Evolutionary conservation across 495 filamentous ascomycete genomes (phyloP).

Genomic region (Aspergillus asperescens): DNA sequence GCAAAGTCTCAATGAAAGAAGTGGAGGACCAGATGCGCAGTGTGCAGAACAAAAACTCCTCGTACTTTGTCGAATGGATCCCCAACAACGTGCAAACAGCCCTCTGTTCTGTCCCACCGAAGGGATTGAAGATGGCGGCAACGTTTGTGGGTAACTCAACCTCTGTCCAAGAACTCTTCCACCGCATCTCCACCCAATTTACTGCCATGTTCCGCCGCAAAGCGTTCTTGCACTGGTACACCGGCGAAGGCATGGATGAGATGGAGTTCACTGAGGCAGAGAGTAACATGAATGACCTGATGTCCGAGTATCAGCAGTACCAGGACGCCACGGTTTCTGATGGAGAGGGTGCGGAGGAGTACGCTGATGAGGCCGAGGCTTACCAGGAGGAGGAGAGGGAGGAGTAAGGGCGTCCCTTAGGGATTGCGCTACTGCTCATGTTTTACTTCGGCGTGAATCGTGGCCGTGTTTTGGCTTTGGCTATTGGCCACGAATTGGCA

Average conservation of each 20-base stretch:
- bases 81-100: slow-evolving; percentile 99
- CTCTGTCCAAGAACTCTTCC: slow-evolving; percentile 99
- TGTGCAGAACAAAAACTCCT: slow-evolving; percentile 99
- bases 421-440: neutral
- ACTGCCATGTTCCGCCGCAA: slow-evolving; percentile 99
- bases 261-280: slow-evolving; percentile 99
- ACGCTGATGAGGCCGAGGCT: too few species aligned
- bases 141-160: slow-evolving; percentile 99
- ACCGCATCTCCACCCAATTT: slow-evolving; percentile 92
- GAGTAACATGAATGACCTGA: slow-evolving; percentile 99
- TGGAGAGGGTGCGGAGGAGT: slow-evolving; percentile 64
- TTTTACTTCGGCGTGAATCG: neutral
- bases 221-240: slow-evolving; percentile 99
- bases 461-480: too few species aligned
- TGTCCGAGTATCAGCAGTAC: slow-evolving; percentile 99
- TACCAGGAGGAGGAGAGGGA: neutral
- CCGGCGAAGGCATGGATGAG: slow-evolving; percentile 99
- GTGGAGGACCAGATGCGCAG: slow-evolving; percentile 99
- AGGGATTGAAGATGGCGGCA: slow-evolving; percentile 97
- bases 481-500: too few species aligned
- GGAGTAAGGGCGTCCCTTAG: neutral
- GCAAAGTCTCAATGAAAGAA: slow-evolving; percentile 99
- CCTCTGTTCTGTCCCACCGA: slow-evolving; percentile 97
- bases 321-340: slow-evolving; percentile 89
- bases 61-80: slow-evolving; percentile 99